Evolutionary conservation across 305 asterid species (phyloP).

Genomic region (Plantago coronopus): DNA sequence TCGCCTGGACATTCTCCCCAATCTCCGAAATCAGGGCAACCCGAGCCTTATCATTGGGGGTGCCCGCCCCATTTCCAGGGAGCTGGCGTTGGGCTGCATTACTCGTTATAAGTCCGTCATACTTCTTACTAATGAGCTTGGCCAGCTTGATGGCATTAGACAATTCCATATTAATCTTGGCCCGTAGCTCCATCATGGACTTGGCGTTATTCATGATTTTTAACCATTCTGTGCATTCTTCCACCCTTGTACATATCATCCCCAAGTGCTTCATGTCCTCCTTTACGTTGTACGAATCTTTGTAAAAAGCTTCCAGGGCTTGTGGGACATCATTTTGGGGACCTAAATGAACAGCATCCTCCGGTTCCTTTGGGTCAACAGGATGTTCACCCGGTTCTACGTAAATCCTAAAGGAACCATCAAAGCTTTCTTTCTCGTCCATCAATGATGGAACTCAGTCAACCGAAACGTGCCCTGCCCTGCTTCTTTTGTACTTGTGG

Average conservation of each 20-base stretch:
- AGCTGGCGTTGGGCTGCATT: conserved; percentile 2
- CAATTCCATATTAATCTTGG: not conserved
- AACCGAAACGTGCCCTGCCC: not conserved
- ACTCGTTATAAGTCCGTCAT: conserved; percentile 1
- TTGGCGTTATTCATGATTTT: not conserved
- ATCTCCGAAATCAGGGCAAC: conserved; percentile 1
- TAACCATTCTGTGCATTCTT: not conserved
- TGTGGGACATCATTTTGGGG: not conserved
- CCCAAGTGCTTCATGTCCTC: conserved; percentile 9
- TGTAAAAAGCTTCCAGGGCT: not conserved
- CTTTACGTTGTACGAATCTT: conserved; percentile 3
- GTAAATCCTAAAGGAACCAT: conserved; percentile 6
- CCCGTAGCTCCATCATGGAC: conserved; percentile 10
- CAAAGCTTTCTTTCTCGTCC: not conserved
- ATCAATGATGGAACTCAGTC: too few relatives aligned
- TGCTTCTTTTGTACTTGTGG: not conserved
- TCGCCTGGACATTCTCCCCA: not conserved
- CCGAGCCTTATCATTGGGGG: not conserved
- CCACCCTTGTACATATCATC: conserved; percentile 5
- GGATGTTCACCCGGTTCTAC: not conserved
- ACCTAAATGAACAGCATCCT: not conserved
- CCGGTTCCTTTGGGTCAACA: not conserved
- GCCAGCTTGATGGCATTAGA: conserved; percentile 5
- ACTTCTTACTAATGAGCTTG: conserved; percentile 5
- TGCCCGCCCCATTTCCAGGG: not conserved